These are phyloP conservation scores for Actinomortierella ambigua DNA, from an alignment of 371 early-diverging fungal genomes.

Conservation along the genomic window DNA sequence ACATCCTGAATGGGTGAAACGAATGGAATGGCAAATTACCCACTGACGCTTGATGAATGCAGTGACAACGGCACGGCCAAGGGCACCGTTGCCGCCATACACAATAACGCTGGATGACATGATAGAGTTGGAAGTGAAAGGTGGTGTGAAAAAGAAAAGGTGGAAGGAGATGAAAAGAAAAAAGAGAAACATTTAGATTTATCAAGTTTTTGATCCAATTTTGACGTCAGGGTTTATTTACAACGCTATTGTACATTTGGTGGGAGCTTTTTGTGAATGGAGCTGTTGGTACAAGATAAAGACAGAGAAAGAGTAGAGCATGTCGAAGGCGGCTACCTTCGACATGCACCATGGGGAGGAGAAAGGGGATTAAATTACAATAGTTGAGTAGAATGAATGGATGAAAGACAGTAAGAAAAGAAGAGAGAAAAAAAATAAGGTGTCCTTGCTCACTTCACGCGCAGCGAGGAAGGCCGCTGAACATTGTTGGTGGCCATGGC, in stretches of 20 bases:
- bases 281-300: no score
- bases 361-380: no score
- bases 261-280: no score
- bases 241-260: no score
- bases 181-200: background rate
- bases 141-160: background rate
- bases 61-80: conserved; percentile 79
- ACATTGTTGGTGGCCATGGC: conserved; percentile 74
- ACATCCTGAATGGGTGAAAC: no score
- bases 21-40: conserved; percentile 54
- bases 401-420: no score
- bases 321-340: no score
- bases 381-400: no score
- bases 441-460: conserved; percentile 5
- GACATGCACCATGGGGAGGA: no score
- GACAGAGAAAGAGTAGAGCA: no score
- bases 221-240: no score
- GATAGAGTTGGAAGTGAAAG: conserved; percentile 1
- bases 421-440: no score
- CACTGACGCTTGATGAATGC: conserved; percentile 75
- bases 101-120: conserved; percentile 74
- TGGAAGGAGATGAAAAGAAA: background rate
- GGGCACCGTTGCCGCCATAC: conserved; percentile 92
- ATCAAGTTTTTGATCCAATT: background rate
- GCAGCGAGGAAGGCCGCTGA: conserved; percentile 48